These are phyloP conservation scores for Danielia oregonensis DNA, from an alignment of 805 yeast species.

Conservation along the genomic window DNA sequence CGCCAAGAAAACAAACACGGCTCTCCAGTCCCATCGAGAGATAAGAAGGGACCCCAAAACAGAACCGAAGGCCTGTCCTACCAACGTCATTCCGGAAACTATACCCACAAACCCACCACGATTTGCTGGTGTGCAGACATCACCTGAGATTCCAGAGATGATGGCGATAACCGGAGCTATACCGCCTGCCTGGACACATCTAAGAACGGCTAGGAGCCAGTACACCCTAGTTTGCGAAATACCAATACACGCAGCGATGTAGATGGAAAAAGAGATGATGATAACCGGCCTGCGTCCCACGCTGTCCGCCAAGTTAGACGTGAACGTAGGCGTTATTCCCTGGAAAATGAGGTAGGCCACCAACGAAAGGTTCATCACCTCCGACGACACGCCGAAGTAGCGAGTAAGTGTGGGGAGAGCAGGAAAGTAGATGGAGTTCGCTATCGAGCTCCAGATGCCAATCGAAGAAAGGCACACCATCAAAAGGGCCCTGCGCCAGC, in stretches of 20 bases:
- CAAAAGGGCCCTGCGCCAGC: constrained; percentile 37
- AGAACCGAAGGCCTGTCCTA: constrained; percentile 80
- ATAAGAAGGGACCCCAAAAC: constrained; percentile 51
- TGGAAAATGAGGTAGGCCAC: constrained; percentile 75
- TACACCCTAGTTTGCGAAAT: constrained; percentile 56
- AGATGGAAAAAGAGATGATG: constrained; percentile 50
- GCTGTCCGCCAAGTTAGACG: constrained; percentile 65
- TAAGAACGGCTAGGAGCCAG: constrained; percentile 58
- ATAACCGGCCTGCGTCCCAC: constrained; percentile 72
- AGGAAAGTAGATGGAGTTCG: constrained; percentile 79
- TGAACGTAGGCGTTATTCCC: constrained; percentile 69
- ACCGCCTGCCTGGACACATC: constrained; percentile 77
- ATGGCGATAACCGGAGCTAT: constrained; percentile 75
- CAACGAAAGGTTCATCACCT: constrained; percentile 63
- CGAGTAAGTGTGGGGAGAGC: constrained; percentile 57
- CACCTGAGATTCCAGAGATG: constrained; percentile 69
- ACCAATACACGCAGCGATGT: constrained; percentile 60
- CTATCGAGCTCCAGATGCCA: constrained; percentile 66
- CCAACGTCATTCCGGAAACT: constrained; percentile 57
- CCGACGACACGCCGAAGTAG: constrained; percentile 53
- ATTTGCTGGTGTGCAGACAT: constrained; percentile 57
- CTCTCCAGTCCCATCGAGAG: constrained; percentile 53
- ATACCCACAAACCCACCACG: constrained; percentile 72
- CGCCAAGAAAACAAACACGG: constrained; percentile 73
- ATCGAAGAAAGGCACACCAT: constrained; percentile 39